Evolutionary conservation across 2,329 filamentous ascomycete genomes (phyloP).

Genomic region (Penicillium palitans): DNA sequence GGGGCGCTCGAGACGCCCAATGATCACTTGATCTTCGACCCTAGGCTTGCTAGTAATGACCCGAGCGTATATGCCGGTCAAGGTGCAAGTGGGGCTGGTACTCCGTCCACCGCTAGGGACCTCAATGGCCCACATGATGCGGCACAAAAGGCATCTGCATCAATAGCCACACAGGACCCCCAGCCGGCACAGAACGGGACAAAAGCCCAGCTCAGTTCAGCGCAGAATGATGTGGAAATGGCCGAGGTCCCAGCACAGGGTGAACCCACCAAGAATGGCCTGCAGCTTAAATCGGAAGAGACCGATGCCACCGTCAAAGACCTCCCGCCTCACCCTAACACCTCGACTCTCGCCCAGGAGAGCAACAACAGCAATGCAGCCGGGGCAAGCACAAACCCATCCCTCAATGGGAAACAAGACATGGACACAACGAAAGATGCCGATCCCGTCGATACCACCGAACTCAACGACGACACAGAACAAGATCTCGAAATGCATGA

Average conservation of each 20-base stretch:
- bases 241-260: slow-evolving; percentile 22
- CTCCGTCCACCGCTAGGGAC: slow-evolving; percentile 13
- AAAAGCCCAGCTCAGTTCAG: not conserved
- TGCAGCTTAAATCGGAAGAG: slow-evolving; percentile 38
- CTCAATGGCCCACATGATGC: slow-evolving; percentile 15
- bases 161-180: slow-evolving; percentile 9
- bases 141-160: slow-evolving; percentile 11
- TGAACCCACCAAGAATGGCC: slow-evolving; percentile 7
- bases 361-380: not conserved
- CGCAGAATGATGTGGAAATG: slow-evolving; percentile 38
- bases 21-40: slow-evolving; percentile 52
- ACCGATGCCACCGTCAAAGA: slow-evolving; percentile 36
- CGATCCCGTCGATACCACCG: slow-evolving; percentile 10
- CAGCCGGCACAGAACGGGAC: slow-evolving; percentile 5
- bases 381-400: not conserved
- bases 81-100: slow-evolving; percentile 17
- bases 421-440: slow-evolving; percentile 19
- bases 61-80: slow-evolving; percentile 18
- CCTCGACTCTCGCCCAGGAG: slow-evolving; percentile 15
- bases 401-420: slow-evolving; percentile 13
- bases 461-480: slow-evolving; percentile 28
- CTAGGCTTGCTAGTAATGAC: slow-evolving; percentile 25
- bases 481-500: slow-evolving; percentile 37
- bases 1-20: slow-evolving; percentile 53
- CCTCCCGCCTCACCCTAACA: slow-evolving; percentile 32